Conservation (phyloP, 176 grass and related monocot species). For the Miscanthus lutarioriparius region DNA sequence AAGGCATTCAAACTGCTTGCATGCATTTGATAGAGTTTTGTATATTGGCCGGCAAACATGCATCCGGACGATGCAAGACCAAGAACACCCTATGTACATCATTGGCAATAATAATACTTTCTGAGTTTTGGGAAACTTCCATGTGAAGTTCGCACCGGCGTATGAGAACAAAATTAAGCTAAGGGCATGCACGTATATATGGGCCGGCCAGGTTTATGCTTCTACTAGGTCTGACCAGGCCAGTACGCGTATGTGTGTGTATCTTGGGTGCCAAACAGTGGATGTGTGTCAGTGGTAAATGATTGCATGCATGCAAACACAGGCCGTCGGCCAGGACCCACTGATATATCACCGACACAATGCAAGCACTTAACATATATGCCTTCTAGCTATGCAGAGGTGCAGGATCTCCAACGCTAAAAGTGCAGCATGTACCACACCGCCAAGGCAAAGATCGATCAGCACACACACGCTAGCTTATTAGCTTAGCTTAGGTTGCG, state of each 20-base stretch:
- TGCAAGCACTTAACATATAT: too few relatives aligned
- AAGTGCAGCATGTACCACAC: background rate
- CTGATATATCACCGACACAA: constrained; percentile 34
- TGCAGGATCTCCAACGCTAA: background rate
- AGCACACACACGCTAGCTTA: too few relatives aligned
- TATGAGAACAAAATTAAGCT: background rate
- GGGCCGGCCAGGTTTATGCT: background rate
- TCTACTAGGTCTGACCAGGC: too few relatives aligned
- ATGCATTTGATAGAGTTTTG: background rate
- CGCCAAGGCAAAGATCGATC: too few relatives aligned
- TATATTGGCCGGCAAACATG: background rate
- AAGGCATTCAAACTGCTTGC: too few relatives aligned
- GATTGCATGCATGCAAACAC: background rate
- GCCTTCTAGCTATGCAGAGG: background rate
- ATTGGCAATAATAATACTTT: background rate
- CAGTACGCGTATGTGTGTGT: background rate
- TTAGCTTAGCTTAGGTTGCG: too few relatives aligned
- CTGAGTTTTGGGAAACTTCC: background rate
- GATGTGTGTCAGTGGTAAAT: constrained; percentile 13
- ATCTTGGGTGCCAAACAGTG: background rate
- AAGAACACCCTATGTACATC: background rate
- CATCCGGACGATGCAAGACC: background rate
- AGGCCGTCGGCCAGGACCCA: background rate
- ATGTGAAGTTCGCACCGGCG: background rate
- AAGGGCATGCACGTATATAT: background rate